Conservation (phyloP, 495 filamentous ascomycete species). For the Neurospora sp. region DNA sequence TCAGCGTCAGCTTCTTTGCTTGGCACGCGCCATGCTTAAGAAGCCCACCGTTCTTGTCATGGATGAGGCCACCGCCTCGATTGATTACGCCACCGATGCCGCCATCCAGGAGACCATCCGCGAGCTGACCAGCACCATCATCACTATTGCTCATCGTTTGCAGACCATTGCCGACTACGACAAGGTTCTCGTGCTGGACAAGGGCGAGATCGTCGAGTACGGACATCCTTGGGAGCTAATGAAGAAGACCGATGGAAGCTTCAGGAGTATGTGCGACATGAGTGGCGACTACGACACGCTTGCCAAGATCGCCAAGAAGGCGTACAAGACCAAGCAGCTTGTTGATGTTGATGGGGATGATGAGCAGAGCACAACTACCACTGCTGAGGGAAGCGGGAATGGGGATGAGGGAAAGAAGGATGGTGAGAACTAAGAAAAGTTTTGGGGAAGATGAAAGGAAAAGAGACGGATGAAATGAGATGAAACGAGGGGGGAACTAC, state of each 20-base stretch:
- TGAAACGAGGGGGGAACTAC: background rate
- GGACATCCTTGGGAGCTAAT: conserved; percentile 78
- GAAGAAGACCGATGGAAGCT: conserved; percentile 54
- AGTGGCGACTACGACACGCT: conserved; percentile 76
- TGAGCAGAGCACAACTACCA: conserved; percentile 2
- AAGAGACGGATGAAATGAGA: background rate
- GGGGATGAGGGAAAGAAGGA: background rate
- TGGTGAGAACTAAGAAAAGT: background rate
- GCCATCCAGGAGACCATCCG: conserved; percentile 96
- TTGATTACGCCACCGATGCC: conserved; percentile 90
- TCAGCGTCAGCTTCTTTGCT: conserved; percentile 88
- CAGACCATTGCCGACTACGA: conserved; percentile 97
- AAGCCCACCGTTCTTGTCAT: conserved; percentile 87
- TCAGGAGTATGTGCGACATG: conserved; percentile 90
- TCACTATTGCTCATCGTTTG: conserved; percentile 95
- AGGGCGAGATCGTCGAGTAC: conserved; percentile 78
- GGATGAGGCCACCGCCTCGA: conserved; percentile 98
- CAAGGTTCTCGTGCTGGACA: conserved; percentile 94
- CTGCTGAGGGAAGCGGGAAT: background rate
- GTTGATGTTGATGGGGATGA: conserved; percentile 28
- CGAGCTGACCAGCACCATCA: conserved; percentile 83
- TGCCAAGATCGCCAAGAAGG: conserved; percentile 63
- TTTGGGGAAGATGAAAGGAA: background rate
- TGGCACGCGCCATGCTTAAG: conserved; percentile 89
- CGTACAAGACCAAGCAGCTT: conserved; percentile 32